Evolutionary conservation across 2,329 filamentous ascomycete genomes (phyloP).

Genomic region (Colletotrichum caudatum): DNA sequence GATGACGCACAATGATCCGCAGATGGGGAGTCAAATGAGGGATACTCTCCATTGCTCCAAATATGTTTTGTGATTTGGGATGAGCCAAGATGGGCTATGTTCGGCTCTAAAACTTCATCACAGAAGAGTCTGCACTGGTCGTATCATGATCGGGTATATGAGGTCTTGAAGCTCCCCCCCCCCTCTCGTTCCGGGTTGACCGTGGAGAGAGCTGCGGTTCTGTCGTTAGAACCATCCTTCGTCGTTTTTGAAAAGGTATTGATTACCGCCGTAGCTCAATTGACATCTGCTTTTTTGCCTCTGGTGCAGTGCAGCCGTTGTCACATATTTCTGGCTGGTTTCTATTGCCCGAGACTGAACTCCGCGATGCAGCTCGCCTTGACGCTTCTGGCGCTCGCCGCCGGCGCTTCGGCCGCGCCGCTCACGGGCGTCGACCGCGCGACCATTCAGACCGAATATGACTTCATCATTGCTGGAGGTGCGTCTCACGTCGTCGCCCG

Average conservation of each 20-base stretch:
- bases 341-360: neutral
- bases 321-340: neutral
- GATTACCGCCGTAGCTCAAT: neutral
- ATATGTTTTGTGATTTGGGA: neutral
- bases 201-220: no score
- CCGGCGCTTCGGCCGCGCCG: constrained; percentile 26
- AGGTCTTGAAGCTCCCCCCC: neutral
- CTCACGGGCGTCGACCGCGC: constrained; percentile 40
- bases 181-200: no score
- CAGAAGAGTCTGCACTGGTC: neutral
- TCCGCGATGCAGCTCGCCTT: constrained; percentile 26
- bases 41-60: neutral
- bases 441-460: constrained; percentile 41
- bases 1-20: constrained; percentile 34
- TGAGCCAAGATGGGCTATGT: constrained; percentile 4
- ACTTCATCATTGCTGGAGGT: constrained; percentile 44
- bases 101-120: neutral
- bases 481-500: neutral
- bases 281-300: no score
- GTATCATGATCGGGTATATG: constrained; percentile 4
- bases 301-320: neutral
- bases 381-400: constrained; percentile 29
- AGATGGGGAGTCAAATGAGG: neutral
- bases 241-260: neutral
- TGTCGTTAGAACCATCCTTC: neutral